Evolutionary conservation across 768 basidiomycete species (phyloP).

Genomic region (Mycena polygramma): DNA sequence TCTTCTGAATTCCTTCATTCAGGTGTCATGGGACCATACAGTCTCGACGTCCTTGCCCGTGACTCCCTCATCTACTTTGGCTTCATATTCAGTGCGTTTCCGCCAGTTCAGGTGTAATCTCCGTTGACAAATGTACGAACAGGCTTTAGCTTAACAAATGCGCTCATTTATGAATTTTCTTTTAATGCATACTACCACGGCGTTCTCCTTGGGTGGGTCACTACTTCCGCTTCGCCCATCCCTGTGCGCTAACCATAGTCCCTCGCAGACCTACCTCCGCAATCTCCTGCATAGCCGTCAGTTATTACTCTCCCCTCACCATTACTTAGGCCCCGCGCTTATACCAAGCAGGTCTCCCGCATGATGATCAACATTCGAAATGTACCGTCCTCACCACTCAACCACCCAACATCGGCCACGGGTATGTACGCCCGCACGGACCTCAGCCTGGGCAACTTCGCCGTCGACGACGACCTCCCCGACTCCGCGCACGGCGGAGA

Average conservation of each 20-base stretch:
- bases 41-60: conserved; percentile 34
- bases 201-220: conserved; percentile 17
- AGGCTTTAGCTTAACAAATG: conserved; percentile 26
- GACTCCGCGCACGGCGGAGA: no score
- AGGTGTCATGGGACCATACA: not conserved
- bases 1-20: not conserved
- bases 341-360: conserved; percentile 20
- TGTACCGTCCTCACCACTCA: no score
- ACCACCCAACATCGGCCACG: no score
- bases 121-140: not conserved
- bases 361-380: conserved; percentile 36
- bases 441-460: no score
- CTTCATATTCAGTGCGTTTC: conserved; percentile 33
- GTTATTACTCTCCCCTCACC: not conserved
- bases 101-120: not conserved
- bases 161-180: conserved; percentile 26
- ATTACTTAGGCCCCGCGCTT: not conserved
- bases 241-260: not conserved
- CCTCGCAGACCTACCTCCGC: conserved; percentile 26
- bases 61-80: conserved; percentile 38
- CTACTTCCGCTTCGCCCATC: no score
- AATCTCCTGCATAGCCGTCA: conserved; percentile 35
- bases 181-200: conserved; percentile 12
- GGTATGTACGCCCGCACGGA: no score
- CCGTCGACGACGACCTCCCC: no score